These are phyloP conservation scores for Aspergillus pseudoglaucus DNA, from an alignment of 2,329 filamentous ascomycete genomes.

Conservation along the genomic window DNA sequence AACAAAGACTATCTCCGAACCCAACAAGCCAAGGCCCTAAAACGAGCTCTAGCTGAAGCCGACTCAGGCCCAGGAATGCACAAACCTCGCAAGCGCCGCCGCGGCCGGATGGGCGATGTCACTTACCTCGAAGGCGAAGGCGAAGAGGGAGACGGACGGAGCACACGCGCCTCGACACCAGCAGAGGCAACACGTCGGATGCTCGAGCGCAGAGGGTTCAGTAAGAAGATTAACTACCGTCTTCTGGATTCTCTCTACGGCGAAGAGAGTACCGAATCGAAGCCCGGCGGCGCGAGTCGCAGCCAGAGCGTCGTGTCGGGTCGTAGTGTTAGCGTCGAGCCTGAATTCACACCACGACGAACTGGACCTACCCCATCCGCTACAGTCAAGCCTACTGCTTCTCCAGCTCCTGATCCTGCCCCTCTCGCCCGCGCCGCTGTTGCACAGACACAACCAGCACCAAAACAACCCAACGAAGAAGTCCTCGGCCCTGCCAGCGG, in stretches of 20 bases:
- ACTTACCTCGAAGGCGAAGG: constrained; percentile 40
- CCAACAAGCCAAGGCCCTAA: constrained; percentile 76
- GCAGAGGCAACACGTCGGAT: constrained; percentile 64
- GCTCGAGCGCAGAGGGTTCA: constrained; percentile 61
- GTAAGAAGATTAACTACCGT: constrained; percentile 67
- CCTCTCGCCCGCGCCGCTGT: constrained; percentile 1
- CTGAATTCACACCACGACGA: constrained; percentile 13
- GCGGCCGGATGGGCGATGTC: constrained; percentile 42
- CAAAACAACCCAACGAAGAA: constrained; percentile 16
- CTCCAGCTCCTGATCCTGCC: constrained; percentile 6
- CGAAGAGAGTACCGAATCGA: constrained; percentile 26
- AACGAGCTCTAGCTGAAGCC: constrained; percentile 58
- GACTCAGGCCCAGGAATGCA: constrained; percentile 31
- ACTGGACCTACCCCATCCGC: constrained; percentile 10
- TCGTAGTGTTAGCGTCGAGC: constrained; percentile 24
- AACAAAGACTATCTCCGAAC: constrained; percentile 90
- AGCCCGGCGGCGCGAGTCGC: constrained; percentile 25
- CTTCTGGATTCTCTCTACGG: constrained; percentile 35
- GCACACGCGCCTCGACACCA: constrained; percentile 59
- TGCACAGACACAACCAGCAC: constrained; percentile 3
- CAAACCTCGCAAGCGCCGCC: constrained; percentile 47
- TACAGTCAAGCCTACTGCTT: constrained; percentile 9
- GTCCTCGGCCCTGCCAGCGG: constrained; percentile 16
- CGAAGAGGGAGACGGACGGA: constrained; percentile 57
- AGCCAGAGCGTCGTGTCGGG: constrained; percentile 28